Evolutionary conservation across 2,329 filamentous ascomycete species (phyloP).

Genomic region (Chaetomiaceae sp.): DNA sequence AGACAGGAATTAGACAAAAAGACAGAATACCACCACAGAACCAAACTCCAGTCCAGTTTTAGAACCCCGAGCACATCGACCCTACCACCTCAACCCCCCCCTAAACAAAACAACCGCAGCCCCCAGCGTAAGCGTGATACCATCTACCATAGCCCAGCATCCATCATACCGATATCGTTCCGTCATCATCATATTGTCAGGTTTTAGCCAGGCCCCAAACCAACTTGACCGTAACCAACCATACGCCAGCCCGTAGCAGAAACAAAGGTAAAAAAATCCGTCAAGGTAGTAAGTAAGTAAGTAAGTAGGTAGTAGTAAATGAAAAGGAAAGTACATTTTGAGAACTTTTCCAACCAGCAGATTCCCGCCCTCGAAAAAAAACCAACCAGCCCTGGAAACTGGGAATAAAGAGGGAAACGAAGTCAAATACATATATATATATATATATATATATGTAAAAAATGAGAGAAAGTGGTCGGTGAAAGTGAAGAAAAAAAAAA

Average conservation of each 20-base stretch:
- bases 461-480: too few relatives aligned
- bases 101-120: neutral
- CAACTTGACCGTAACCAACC: neutral
- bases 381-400: neutral
- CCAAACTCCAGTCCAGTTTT: too few relatives aligned
- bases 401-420: neutral
- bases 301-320: neutral
- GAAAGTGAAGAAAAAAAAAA: too few relatives aligned
- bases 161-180: conserved; percentile 1
- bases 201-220: neutral
- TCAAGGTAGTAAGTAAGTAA: neutral
- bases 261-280: neutral
- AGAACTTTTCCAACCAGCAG: neutral
- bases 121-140: neutral
- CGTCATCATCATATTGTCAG: conserved; percentile 6
- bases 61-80: too few relatives aligned
- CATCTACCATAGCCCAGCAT: neutral
- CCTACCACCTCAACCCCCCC: neutral
- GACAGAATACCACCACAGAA: too few relatives aligned
- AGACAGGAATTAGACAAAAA: too few relatives aligned
- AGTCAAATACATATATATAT: too few relatives aligned
- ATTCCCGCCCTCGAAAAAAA: neutral
- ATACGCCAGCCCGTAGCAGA: neutral
- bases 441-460: too few relatives aligned
- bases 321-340: neutral